Base-by-base conservation (phyloP, 2,329 filamentous ascomycete genomes). In the Ceratocystiopsis sp. region DNA sequence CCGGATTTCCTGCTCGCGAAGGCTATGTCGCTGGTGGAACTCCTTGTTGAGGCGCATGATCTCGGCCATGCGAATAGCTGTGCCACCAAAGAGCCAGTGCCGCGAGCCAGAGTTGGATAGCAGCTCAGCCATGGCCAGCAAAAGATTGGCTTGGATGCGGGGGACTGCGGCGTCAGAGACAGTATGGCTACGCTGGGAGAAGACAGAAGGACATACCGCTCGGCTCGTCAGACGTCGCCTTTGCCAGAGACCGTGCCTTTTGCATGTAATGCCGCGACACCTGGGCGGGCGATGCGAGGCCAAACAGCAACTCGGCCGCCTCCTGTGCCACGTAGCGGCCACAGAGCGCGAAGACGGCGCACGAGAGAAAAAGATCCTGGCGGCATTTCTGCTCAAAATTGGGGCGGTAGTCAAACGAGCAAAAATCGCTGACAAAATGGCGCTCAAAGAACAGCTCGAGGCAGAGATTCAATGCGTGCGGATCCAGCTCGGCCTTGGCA, bases 71-170 rank as follows among this genome's bases (percentile, higher is more conserved):
- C 37, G 37, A 12, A 38, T 19, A 12, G 51, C 51, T 7, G 44
- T 51, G 3, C 51, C 51, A 1, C 41, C 42, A 16, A 48, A 52
- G 10, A 53, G 45, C 50, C 50, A 53, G 33, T 53, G 50, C 1
- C 51, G 41, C 1, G 49, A 52, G 8, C 49, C 51, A 3, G 51
- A 46, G 25, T 48, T 51, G 21, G 49, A 49, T 2, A 53, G 43
- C 13, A 53, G 46, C 42, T 53, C 51, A 5, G 51, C 46, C 36
- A 47, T 35, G 12, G 51, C 50, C 13, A 52, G 46, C 2, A 53
- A 38, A 4, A 53, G 46, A 13, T 48, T 46, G 2, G 40, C 46
- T 37, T 53, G 50, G 18, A 53, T 50, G 21, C 48, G 43, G 9
- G 44, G 9, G 21, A 52, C 50, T 50, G 25, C 32, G n/a, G 35